Percentiles rank a stretch among this genome's conserved stretches.
Evolutionary conservation across 2,329 filamentous ascomycete species (phyloP).

Genomic region (Diplodia sapinea): DNA sequence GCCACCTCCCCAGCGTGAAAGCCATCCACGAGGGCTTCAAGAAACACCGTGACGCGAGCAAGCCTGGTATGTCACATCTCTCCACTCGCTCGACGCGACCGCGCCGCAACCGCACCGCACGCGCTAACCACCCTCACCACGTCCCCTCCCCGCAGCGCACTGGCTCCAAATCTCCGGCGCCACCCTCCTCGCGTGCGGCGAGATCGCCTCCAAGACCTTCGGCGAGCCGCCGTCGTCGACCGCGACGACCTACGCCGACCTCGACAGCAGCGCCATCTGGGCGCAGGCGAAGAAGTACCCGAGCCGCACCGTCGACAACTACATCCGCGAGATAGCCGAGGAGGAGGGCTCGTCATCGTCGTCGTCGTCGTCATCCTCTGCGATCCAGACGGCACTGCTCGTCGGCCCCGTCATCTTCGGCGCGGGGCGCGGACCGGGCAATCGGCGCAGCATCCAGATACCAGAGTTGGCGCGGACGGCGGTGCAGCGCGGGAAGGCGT

Average conservation of each 20-base stretch:
- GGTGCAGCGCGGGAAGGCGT: background rate
- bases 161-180: background rate
- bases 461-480: background rate
- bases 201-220: background rate
- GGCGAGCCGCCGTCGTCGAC: background rate
- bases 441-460: background rate
- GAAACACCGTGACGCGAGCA: background rate
- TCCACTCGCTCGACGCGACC: too few relatives aligned
- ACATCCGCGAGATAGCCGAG: background rate
- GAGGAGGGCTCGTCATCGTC: background rate
- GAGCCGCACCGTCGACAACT: background rate
- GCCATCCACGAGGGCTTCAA: background rate
- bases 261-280: background rate
- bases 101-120: too few relatives aligned
- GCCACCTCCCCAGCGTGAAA: background rate
- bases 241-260: background rate
- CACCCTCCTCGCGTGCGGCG: background rate
- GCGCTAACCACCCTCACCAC: too few relatives aligned
- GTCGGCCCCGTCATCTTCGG: background rate
- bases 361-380: background rate
- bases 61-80: background rate
- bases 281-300: background rate
- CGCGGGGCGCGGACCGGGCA: background rate
- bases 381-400: background rate
- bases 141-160: background rate